A percentile compares a stretch with the other conserved stretches of the same genome.
phyloP scores from a whole-genome alignment of 176 grass and related monocot genomes.

The barley (Hordeum vulgare) region MorexV3_pseudomolecules_assembly NC_058523.1:42218583-42219082 shows the following conservation, averaged over 20 bases:
- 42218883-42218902: background rate
- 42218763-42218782: no score
- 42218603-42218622: slow-evolving; percentile 47
- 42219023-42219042: background rate
- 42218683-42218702: slow-evolving; percentile 1
- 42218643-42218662: slow-evolving; percentile 40
- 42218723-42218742: background rate
- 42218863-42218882: slow-evolving; percentile 42
- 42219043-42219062: background rate
- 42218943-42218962: background rate
- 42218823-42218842: slow-evolving; percentile 83
- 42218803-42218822: slow-evolving; percentile 63
- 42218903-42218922: background rate
- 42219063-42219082: background rate
- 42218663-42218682: slow-evolving; percentile 41
- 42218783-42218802: background rate
- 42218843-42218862: slow-evolving; percentile 60
- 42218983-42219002: background rate
- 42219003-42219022: slow-evolving; percentile 8
- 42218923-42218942: background rate
- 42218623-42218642: slow-evolving; percentile 45
- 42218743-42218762: no score
- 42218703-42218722: background rate
- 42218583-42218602: slow-evolving; percentile 41
- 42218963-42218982: background rate